These are phyloP conservation scores for Chaetoceros muelleri DNA, from an alignment of 108 stramenopile species.

Conservation along the genomic window DNA sequence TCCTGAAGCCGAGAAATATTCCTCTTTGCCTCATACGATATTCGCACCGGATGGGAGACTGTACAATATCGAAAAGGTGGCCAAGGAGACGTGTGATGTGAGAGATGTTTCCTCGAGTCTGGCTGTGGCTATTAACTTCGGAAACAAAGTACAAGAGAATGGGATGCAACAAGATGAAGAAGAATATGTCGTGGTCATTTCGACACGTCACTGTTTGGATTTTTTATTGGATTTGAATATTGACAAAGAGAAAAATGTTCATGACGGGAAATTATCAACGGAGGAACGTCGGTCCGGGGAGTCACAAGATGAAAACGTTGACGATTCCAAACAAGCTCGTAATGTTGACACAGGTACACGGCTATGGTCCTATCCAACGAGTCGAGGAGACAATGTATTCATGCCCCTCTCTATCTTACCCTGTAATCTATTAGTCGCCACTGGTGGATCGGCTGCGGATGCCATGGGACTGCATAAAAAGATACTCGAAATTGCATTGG, in stretches of 20 bases:
- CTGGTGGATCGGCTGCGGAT: slow-evolving; percentile 55
- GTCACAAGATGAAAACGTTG: slow-evolving; percentile 11
- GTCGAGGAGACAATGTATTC: background rate
- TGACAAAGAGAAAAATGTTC: background rate
- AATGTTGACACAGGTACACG: slow-evolving; percentile 16
- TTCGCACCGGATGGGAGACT: slow-evolving; percentile 72
- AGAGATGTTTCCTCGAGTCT: slow-evolving; percentile 26
- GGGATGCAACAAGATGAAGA: no score
- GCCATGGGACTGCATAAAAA: slow-evolving; percentile 26
- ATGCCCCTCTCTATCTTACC: slow-evolving; percentile 28
- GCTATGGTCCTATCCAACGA: slow-evolving; percentile 2
- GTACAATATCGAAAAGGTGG: slow-evolving; percentile 41
- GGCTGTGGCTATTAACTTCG: slow-evolving; percentile 33
- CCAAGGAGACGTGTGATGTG: slow-evolving; percentile 16
- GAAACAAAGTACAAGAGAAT: slow-evolving; percentile 2
- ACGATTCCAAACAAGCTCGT: background rate
- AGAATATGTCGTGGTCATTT: slow-evolving; percentile 45
- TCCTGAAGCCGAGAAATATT: slow-evolving; percentile 27
- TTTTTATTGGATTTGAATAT: slow-evolving; percentile 8
- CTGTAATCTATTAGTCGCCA: slow-evolving; percentile 22
- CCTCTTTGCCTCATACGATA: slow-evolving; percentile 41
- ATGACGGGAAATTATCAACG: background rate
- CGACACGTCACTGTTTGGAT: slow-evolving; percentile 33
- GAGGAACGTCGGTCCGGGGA: background rate
- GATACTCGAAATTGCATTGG: slow-evolving; percentile 21